These are phyloP conservation scores for Cetraspora pellucida DNA, from an alignment of 192 early-diverging fungal species.

Conservation along the genomic window DNA sequence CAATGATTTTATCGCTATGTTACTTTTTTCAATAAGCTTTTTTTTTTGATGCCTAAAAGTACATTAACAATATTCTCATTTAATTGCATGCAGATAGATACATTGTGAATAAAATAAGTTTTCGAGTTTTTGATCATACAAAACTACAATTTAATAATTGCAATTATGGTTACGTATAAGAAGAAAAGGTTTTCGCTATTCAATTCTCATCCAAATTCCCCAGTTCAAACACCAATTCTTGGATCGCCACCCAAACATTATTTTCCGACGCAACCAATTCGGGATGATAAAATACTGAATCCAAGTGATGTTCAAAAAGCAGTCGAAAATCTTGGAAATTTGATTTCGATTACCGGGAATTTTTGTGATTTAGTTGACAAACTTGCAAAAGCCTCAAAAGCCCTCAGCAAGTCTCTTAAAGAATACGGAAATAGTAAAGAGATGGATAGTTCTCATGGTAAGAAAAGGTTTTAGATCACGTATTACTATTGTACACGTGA, in stretches of 20 bases:
- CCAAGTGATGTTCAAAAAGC: conserved; percentile 40
- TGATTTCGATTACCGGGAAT: conserved; percentile 40
- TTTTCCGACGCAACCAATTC: neutral
- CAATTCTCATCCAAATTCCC: neutral
- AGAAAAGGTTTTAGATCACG: neutral
- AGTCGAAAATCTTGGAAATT: conserved; percentile 40
- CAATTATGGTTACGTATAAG: neutral
- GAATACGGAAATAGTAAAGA: conserved; percentile 45
- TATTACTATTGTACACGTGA: neutral
- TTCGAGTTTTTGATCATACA: no score
- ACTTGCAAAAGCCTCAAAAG: conserved; percentile 44
- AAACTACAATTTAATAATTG: no score
- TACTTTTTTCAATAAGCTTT: no score
- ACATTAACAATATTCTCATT: no score
- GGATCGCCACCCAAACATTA: neutral
- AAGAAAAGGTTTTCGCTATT: conserved; percentile 25
- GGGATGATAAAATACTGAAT: neutral
- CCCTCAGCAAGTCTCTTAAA: conserved; percentile 42
- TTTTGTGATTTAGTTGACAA: conserved; percentile 41
- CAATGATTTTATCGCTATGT: no score
- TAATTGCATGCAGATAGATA: no score
- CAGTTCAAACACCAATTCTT: neutral
- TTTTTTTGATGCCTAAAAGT: no score
- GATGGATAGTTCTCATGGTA: conserved; percentile 47
- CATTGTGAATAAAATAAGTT: no score